Conservation (phyloP, 2,329 filamentous ascomycete genomes). For the Microsporum audouinii region DNA sequence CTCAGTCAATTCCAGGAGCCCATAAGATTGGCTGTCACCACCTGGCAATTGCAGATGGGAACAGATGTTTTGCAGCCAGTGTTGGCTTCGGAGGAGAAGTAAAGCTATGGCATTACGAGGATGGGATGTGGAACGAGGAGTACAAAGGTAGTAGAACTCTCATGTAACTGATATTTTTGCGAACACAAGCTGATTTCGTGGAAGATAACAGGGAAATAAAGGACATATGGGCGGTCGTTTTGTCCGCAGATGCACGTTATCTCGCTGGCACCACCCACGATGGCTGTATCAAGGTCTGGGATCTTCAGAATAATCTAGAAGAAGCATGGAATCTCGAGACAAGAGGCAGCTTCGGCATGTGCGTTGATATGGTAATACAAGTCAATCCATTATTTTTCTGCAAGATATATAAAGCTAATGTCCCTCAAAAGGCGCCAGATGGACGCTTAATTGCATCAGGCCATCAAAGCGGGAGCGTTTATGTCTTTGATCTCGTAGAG, state of each 20-base stretch:
- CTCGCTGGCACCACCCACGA: conserved; percentile 81
- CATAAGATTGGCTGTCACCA: conserved; percentile 91
- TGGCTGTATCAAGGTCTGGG: conserved; percentile 83
- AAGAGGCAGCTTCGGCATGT: conserved; percentile 81
- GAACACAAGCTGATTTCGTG: not conserved
- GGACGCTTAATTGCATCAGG: conserved; percentile 81
- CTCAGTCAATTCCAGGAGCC: conserved; percentile 65
- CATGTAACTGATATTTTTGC: not conserved
- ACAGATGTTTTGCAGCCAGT: conserved; percentile 64
- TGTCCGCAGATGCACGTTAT: conserved; percentile 73
- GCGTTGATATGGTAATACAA: conserved; percentile 58
- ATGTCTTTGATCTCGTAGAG: conserved; percentile 89
- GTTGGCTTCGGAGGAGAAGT: conserved; percentile 83
- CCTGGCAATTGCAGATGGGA: conserved; percentile 52
- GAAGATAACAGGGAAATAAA: conserved; percentile 48
- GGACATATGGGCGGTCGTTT: conserved; percentile 75
- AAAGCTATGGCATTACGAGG: conserved; percentile 62
- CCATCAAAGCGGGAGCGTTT: conserved; percentile 82
- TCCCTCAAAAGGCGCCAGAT: conserved; percentile 46
- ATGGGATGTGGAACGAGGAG: conserved; percentile 45
- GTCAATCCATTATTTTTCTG: not conserved
- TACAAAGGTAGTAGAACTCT: conserved; percentile 27
- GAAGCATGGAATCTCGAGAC: conserved; percentile 81
- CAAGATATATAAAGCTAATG: not conserved
- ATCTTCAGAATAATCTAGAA: conserved; percentile 45